Conservation (phyloP, 202 grass and related monocot species). For the Dendrocalamus latiflorus region DNA sequence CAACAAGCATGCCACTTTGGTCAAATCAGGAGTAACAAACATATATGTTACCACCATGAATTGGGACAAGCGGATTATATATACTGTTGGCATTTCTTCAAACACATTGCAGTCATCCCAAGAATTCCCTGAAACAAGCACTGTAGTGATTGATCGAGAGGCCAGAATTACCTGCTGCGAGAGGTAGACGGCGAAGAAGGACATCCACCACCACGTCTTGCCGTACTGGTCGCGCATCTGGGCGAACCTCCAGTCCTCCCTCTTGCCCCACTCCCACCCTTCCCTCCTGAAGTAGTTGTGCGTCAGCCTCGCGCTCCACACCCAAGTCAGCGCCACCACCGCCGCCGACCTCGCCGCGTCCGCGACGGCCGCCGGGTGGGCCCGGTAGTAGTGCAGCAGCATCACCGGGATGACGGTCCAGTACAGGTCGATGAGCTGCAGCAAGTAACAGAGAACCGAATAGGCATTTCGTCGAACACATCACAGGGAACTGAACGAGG, state of each 20-base stretch:
- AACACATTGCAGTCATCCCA: too few relatives aligned
- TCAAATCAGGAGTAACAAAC: background rate
- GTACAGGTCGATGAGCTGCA: constrained; percentile 93
- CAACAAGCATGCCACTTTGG: background rate
- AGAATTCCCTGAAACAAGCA: background rate
- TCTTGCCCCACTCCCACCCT: constrained; percentile 68
- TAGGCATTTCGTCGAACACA: constrained; percentile 22
- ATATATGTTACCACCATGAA: background rate
- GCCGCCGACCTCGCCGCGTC: constrained; percentile 44
- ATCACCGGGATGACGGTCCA: constrained; percentile 97
- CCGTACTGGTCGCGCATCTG: constrained; percentile 86
- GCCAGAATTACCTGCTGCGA: constrained; percentile 64
- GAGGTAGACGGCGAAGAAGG: constrained; percentile 84
- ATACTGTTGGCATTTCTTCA: constrained; percentile 13
- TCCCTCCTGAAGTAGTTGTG: constrained; percentile 96
- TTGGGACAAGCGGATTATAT: too few relatives aligned
- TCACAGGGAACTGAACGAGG: too few relatives aligned
- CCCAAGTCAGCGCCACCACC: constrained; percentile 54
- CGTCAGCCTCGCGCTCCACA: constrained; percentile 81
- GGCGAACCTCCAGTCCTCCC: constrained; percentile 83
- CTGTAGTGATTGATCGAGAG: background rate
- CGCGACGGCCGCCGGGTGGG: constrained; percentile 45
- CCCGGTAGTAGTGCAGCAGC: constrained; percentile 68
- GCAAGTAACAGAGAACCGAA: background rate
- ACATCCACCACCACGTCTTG: constrained; percentile 86